A percentile compares a stretch with the other conserved stretches of the same genome.
phyloP scores from a whole-genome alignment of 1,284 basidiomycete species.

The Cerioporus squamosus region DNA sequence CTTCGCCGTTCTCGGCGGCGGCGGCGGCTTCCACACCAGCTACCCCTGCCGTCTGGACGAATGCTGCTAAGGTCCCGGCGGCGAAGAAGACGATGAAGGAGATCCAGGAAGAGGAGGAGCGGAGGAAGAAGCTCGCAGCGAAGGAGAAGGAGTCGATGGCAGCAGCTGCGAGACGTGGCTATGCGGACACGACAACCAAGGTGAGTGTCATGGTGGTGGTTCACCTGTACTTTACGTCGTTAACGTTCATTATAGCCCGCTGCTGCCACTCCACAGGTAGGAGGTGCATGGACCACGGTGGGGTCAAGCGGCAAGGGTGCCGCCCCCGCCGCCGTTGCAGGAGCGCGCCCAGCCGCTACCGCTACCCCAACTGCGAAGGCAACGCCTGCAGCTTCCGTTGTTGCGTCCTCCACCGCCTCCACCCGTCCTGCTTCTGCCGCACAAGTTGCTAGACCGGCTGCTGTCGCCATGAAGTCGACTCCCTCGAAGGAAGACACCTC shows the following conservation, averaged over 20 bases:
- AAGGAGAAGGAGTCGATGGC: slow-evolving; percentile 63
- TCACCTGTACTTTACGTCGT: background rate
- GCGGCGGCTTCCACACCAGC: slow-evolving; percentile 41
- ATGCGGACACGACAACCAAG: slow-evolving; percentile 82
- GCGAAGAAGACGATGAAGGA: slow-evolving; percentile 97
- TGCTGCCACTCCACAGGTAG: slow-evolving; percentile 37
- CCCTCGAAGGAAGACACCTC: slow-evolving; percentile 60
- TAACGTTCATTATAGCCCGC: slow-evolving; percentile 7
- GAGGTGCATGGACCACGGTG: slow-evolving; percentile 85
- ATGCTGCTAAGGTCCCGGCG: slow-evolving; percentile 50
- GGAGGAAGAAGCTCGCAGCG: slow-evolving; percentile 76
- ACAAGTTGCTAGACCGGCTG: slow-evolving; percentile 25
- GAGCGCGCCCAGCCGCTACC: slow-evolving; percentile 32
- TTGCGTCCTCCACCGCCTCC: slow-evolving; percentile 30
- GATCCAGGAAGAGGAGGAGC: slow-evolving; percentile 97
- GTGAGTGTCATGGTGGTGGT: slow-evolving; percentile 39
- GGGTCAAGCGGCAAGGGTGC: slow-evolving; percentile 75
- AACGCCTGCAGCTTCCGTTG: slow-evolving; percentile 27
- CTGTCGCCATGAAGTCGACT: slow-evolving; percentile 46
- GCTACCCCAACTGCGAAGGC: slow-evolving; percentile 34
- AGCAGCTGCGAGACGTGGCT: slow-evolving; percentile 66
- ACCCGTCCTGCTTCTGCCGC: slow-evolving; percentile 40
- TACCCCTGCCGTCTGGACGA: slow-evolving; percentile 67
- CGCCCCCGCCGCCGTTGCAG: slow-evolving; percentile 28
- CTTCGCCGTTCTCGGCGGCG: slow-evolving; percentile 36